Conservation (phyloP, 306 rosid genomes). For the Begonia loranthoides region DNA sequence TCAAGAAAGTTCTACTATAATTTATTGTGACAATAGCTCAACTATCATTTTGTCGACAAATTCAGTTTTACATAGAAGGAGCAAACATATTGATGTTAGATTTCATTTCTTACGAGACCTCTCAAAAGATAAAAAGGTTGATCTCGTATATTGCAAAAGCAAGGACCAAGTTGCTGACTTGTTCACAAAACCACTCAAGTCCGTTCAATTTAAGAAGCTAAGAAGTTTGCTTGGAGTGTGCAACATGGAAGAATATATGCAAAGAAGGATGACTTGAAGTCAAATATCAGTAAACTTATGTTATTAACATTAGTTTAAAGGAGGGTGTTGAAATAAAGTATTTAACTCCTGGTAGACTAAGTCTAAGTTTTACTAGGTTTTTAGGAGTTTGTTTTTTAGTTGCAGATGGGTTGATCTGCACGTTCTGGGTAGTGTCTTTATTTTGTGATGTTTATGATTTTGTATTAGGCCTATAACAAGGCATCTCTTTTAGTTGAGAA, state of each 20-base stretch:
- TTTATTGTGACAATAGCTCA: too few species aligned
- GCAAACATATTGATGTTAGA: too few species aligned
- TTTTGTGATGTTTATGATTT: too few species aligned
- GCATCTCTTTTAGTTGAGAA: too few species aligned
- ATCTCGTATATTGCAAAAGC: neutral
- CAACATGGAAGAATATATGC: neutral
- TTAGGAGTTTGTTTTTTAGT: too few species aligned
- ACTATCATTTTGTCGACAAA: slow-evolving; percentile 3
- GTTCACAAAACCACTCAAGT: slow-evolving; percentile 2
- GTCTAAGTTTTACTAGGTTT: neutral
- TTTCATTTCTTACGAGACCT: neutral
- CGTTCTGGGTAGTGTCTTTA: too few species aligned
- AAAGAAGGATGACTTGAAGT: neutral
- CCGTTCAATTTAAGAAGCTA: neutral
- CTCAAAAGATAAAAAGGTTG: neutral
- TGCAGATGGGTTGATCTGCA: too few species aligned
- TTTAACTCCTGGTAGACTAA: too few species aligned
- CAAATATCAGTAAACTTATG: neutral
- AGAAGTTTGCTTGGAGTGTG: neutral
- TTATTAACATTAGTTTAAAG: neutral
- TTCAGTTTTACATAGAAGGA: too few species aligned
- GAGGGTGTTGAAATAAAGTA: neutral
- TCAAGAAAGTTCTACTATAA: neutral
- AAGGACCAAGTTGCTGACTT: slow-evolving; percentile 1
- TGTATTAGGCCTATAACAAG: too few species aligned